Percentiles rank a stretch among this genome's conserved stretches.
phyloP scores from a whole-genome alignment of 371 early-diverging fungal species.

The Nosema muscidifuracis region DNA sequence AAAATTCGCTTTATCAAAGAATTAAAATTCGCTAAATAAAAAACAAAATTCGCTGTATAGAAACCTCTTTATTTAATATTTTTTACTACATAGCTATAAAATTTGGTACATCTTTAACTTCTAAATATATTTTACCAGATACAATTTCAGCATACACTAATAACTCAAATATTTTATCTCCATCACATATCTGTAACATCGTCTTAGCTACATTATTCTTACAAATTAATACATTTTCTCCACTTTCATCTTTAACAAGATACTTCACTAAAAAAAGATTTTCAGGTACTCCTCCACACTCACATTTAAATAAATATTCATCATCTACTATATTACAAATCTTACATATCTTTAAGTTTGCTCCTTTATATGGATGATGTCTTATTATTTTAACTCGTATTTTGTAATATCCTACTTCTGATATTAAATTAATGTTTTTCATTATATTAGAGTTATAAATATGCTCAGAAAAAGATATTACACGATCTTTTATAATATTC shows the following conservation, averaged over 20 bases:
- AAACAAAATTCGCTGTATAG: too few relatives aligned
- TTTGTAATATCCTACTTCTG: slow-evolving; percentile 7
- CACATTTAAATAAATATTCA: background rate
- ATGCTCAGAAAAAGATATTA: background rate
- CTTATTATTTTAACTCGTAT: slow-evolving; percentile 22
- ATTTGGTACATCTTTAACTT: background rate
- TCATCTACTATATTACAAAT: background rate
- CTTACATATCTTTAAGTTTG: background rate
- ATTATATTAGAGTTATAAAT: background rate
- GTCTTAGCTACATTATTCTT: background rate
- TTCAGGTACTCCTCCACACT: background rate
- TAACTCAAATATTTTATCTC: background rate
- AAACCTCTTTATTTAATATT: too few relatives aligned
- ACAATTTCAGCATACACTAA: background rate
- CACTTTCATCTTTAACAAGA: background rate
- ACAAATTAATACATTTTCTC: background rate
- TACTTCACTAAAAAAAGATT: background rate
- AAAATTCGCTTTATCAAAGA: too few relatives aligned
- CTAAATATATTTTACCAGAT: background rate
- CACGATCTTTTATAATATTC: background rate
- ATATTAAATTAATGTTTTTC: background rate
- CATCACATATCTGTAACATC: background rate
- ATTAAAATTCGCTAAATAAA: too few relatives aligned
- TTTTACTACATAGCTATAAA: background rate
- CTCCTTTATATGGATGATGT: background rate